phyloP scores from a whole-genome alignment of 345 rosid species.

The Populus ilicifolia region DNA sequence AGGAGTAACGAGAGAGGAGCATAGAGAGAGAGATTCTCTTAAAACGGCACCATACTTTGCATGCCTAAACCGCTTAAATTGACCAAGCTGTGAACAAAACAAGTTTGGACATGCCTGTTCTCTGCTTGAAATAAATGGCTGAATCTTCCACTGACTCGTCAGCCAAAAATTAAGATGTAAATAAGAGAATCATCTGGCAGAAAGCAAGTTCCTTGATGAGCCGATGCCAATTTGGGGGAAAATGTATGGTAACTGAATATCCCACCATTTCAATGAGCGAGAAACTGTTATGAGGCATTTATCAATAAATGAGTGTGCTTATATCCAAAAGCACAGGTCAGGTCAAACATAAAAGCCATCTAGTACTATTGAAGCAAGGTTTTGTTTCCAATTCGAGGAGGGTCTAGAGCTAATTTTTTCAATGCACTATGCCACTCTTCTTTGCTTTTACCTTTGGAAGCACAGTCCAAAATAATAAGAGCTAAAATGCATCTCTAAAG shows the following conservation, averaged over 20 bases:
- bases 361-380: neutral
- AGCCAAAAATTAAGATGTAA: constrained; percentile 66
- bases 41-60: too few species aligned
- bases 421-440: neutral
- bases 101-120: too few species aligned
- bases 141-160: constrained; percentile 75
- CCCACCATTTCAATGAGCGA: neutral
- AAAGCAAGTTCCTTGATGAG: neutral
- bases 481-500: neutral
- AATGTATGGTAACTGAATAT: neutral
- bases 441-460: neutral
- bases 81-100: too few species aligned
- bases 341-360: neutral
- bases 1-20: neutral
- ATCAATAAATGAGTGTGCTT: neutral
- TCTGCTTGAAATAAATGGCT: constrained; percentile 61
- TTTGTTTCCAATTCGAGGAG: neutral
- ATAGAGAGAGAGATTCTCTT: too few species aligned
- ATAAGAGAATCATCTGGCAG: neutral
- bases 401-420: neutral
- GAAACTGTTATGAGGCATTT: neutral
- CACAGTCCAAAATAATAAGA: neutral
- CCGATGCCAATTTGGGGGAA: neutral
- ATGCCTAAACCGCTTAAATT: too few species aligned
- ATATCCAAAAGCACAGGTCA: neutral